Percentiles rank a stretch among this genome's conserved stretches.
Conservation (phyloP, 2,329 filamentous ascomycete species). For the Penicillium sp. region DNA sequence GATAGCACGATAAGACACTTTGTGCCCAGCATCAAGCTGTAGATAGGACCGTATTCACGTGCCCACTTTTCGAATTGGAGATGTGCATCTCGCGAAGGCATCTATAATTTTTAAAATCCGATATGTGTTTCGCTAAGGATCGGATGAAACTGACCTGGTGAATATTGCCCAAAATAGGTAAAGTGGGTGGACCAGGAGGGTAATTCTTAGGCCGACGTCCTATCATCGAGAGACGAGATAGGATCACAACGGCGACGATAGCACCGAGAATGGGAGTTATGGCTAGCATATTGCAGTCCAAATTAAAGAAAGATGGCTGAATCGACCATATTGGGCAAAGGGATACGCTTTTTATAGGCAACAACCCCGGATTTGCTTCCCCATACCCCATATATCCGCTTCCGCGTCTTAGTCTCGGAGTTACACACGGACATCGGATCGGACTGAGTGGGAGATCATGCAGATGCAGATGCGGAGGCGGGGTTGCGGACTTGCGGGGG, state of each 20-base stretch:
- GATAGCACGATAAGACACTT: conserved; percentile 47
- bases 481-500: conserved; percentile 2
- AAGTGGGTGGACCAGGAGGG: conserved; percentile 50
- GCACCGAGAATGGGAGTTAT: conserved; percentile 7
- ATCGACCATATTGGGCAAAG: background rate
- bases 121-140: background rate
- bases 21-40: conserved; percentile 49
- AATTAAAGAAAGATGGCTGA: background rate
- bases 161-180: conserved; percentile 51
- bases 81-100: conserved; percentile 42
- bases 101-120: conserved; percentile 18
- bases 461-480: conserved; percentile 5
- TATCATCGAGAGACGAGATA: conserved; percentile 15
- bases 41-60: conserved; percentile 49
- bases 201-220: conserved; percentile 32
- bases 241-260: conserved; percentile 5
- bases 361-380: background rate
- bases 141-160: conserved; percentile 29
- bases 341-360: background rate
- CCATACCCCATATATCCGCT: background rate
- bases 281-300: background rate
- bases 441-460: background rate
- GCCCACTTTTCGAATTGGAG: conserved; percentile 52
- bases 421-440: background rate
- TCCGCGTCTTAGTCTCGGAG: background rate